Percentiles rank a stretch among this genome's conserved stretches.
Conservation (phyloP, 768 basidiomycete species). For the Trametes meyenii region DNA sequence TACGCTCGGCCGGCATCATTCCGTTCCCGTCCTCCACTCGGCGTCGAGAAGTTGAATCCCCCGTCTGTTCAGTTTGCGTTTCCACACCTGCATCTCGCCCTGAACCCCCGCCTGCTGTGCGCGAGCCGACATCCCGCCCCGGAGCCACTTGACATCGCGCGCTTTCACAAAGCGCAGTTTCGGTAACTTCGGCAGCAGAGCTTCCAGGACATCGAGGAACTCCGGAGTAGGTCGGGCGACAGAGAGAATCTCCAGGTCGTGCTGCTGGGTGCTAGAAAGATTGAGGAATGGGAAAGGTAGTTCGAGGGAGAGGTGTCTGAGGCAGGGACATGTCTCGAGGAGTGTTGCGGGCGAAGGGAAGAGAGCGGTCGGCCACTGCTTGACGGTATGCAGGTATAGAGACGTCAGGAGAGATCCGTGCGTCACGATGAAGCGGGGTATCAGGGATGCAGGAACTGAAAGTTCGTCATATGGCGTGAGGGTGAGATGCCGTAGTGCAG, state of each 20-base stretch:
- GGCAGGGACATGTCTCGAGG: slow-evolving; percentile 32
- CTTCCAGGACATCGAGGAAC: slow-evolving; percentile 59
- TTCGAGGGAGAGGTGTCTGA: slow-evolving; percentile 76
- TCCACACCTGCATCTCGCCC: slow-evolving; percentile 81
- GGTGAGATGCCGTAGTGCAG: slow-evolving; percentile 61
- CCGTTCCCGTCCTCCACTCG: slow-evolving; percentile 57
- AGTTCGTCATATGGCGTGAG: slow-evolving; percentile 77
- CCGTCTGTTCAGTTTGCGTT: slow-evolving; percentile 56
- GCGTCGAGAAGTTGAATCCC: slow-evolving; percentile 68
- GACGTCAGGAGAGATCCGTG: slow-evolving; percentile 64
- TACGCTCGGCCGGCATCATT: slow-evolving; percentile 1
- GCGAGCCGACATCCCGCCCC: slow-evolving; percentile 61
- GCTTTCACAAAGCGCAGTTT: slow-evolving; percentile 57
- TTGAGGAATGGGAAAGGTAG: slow-evolving; percentile 59
- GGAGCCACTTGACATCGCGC: slow-evolving; percentile 74
- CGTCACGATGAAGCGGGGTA: slow-evolving; percentile 56
- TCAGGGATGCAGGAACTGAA: slow-evolving; percentile 57
- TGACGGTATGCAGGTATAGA: slow-evolving; percentile 68
- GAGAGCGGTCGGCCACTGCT: slow-evolving; percentile 43
- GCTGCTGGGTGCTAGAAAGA: slow-evolving; percentile 33
- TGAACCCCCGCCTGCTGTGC: slow-evolving; percentile 79
- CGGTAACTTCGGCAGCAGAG: slow-evolving; percentile 58
- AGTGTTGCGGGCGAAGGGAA: slow-evolving; percentile 31
- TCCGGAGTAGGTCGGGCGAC: slow-evolving; percentile 72
- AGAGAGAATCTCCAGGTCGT: slow-evolving; percentile 64